These are phyloP conservation scores for Quercus engelmannii DNA, from an alignment of 306 rosid species.

Conservation along the genomic window DNA sequence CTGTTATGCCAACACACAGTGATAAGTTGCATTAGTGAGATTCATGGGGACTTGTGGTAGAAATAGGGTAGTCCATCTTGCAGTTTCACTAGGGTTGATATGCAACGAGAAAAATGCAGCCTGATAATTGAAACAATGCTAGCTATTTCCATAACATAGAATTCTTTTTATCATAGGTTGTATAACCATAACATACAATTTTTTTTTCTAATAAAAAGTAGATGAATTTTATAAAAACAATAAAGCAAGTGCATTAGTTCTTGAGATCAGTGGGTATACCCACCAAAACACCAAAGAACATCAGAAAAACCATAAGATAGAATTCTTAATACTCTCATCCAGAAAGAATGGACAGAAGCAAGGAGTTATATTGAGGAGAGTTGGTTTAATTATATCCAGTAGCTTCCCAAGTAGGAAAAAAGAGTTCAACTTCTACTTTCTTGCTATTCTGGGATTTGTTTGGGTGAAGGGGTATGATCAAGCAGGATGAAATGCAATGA, in stretches of 20 bases:
- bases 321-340: background rate
- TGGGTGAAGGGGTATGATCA: background rate
- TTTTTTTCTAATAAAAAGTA: no score
- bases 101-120: background rate
- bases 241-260: no score
- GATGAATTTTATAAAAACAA: no score
- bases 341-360: background rate
- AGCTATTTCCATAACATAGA: background rate
- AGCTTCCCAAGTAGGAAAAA: background rate
- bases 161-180: no score
- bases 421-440: background rate
- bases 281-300: no score
- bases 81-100: background rate
- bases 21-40: background rate
- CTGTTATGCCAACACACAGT: slow-evolving; percentile 2
- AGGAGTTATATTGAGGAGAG: background rate
- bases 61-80: background rate
- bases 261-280: no score
- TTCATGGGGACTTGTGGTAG: no score
- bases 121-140: background rate
- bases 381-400: background rate
- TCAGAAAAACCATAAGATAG: background rate
- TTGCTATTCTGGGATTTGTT: background rate
- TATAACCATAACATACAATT: no score
- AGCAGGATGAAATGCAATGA: background rate